Conservation (phyloP, 352 stramenopile species). For the Pythium periplocum region DNA sequence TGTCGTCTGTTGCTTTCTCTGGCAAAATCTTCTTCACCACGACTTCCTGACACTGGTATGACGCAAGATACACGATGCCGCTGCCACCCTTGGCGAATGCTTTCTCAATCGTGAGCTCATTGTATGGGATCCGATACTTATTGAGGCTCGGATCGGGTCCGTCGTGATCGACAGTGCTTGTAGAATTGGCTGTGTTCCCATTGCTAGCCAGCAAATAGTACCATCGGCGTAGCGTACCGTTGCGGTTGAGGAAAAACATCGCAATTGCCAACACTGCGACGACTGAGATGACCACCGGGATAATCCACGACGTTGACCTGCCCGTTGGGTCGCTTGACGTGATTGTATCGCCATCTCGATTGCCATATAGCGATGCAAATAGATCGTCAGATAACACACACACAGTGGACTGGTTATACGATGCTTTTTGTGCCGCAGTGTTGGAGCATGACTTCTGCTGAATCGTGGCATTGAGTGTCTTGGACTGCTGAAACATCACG, state of each 20-base stretch:
- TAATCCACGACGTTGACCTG: not conserved
- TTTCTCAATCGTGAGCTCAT: slow-evolving; percentile 47
- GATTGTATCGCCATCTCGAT: not conserved
- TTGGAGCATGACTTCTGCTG: slow-evolving; percentile 4
- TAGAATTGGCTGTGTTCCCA: slow-evolving; percentile 28
- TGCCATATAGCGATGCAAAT: slow-evolving; percentile 8
- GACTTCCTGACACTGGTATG: slow-evolving; percentile 37
- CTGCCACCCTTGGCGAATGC: slow-evolving; percentile 63
- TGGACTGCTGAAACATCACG: slow-evolving; percentile 9
- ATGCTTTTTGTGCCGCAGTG: slow-evolving; percentile 1
- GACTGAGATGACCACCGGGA: not conserved
- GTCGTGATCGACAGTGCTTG: not conserved
- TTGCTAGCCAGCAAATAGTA: slow-evolving; percentile 1
- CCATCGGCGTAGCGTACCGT: not conserved
- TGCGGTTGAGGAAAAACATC: not conserved
- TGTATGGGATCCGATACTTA: slow-evolving; percentile 59
- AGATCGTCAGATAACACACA: slow-evolving; percentile 12
- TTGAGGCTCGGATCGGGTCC: slow-evolving; percentile 39
- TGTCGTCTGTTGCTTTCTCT: slow-evolving; percentile 61
- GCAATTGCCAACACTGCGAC: not conserved
- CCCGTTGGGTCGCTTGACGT: not conserved
- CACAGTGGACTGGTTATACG: slow-evolving; percentile 1
- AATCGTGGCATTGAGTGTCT: slow-evolving; percentile 2
- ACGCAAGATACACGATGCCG: slow-evolving; percentile 59
- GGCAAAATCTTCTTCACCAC: slow-evolving; percentile 68